Conservation (phyloP, 495 filamentous ascomycete genomes). For the Stereocaulon alpinum region DNA sequence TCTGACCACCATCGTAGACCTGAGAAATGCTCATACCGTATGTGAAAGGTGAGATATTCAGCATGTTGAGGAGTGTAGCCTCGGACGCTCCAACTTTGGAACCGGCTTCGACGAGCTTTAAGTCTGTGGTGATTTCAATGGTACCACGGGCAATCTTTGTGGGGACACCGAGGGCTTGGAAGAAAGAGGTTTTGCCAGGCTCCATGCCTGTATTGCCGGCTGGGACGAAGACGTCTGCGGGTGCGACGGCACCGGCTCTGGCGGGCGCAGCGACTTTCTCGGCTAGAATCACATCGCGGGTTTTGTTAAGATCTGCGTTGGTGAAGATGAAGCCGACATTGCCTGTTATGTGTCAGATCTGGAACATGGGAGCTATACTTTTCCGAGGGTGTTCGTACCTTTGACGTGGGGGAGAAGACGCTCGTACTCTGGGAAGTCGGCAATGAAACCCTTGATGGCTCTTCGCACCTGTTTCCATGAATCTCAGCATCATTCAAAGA, state of each 20-base stretch:
- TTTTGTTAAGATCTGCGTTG: conserved; percentile 83
- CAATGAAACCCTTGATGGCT: conserved; percentile 89
- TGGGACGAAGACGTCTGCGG: conserved; percentile 79
- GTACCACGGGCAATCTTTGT: conserved; percentile 99
- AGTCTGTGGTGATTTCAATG: conserved; percentile 97
- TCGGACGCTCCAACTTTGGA: conserved; percentile 96
- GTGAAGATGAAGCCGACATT: conserved; percentile 99
- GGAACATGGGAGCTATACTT: not conserved
- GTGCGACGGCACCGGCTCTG: conserved; percentile 91
- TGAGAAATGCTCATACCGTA: conserved; percentile 95
- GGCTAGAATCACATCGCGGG: conserved; percentile 85
- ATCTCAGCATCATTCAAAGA: not conserved
- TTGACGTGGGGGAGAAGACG: conserved; percentile 90
- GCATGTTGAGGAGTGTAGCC: conserved; percentile 96
- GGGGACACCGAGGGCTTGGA: conserved; percentile 99
- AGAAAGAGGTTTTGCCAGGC: conserved; percentile 99
- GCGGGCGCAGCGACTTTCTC: conserved; percentile 97
- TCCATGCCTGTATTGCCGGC: conserved; percentile 99
- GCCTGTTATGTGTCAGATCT: conserved; percentile 32
- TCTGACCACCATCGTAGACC: conserved; percentile 94
- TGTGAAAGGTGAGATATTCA: conserved; percentile 99
- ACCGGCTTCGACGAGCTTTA: conserved; percentile 92
- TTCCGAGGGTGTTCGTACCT: conserved; percentile 36
- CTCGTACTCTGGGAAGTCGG: conserved; percentile 91
- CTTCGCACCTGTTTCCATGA: conserved; percentile 60